Percentiles rank a stretch among this genome's conserved stretches.
Evolutionary conservation across 2,329 filamentous ascomycete genomes (phyloP).

Genomic region (Biscogniauxia sp.): DNA sequence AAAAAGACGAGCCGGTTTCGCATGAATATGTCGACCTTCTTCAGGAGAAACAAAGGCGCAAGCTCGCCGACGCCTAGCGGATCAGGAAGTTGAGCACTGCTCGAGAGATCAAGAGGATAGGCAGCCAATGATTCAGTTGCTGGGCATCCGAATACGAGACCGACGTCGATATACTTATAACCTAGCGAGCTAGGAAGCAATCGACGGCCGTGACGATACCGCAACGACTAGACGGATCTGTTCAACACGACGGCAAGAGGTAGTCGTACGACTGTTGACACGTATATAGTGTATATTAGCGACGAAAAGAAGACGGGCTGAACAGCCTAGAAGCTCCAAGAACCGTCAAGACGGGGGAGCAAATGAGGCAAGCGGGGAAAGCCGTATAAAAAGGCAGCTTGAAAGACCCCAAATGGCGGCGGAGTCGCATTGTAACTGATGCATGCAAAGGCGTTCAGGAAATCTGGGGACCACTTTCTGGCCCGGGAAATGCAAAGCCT

Average conservation of each 20-base stretch:
- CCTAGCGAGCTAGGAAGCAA: background rate
- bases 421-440: background rate
- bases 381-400: background rate
- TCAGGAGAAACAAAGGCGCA: slow-evolving; percentile 50
- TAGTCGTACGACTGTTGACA: background rate
- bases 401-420: background rate
- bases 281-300: slow-evolving; percentile 5
- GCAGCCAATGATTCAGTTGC: background rate
- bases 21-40: slow-evolving; percentile 59
- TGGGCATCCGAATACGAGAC: background rate
- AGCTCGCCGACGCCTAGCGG: slow-evolving; percentile 32
- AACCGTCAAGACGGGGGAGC: background rate
- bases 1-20: slow-evolving; percentile 64
- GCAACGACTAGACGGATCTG: background rate
- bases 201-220: background rate
- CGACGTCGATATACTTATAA: background rate
- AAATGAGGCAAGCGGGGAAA: background rate
- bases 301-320: background rate
- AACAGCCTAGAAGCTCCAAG: background rate
- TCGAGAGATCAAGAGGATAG: background rate
- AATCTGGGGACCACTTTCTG: background rate
- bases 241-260: background rate
- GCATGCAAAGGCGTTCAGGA: background rate
- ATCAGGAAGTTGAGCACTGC: slow-evolving; percentile 16
- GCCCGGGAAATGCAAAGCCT: background rate